These are phyloP conservation scores for Xylaria digitata DNA, from an alignment of 2,329 filamentous ascomycete genomes.

Conservation along the genomic window DNA sequence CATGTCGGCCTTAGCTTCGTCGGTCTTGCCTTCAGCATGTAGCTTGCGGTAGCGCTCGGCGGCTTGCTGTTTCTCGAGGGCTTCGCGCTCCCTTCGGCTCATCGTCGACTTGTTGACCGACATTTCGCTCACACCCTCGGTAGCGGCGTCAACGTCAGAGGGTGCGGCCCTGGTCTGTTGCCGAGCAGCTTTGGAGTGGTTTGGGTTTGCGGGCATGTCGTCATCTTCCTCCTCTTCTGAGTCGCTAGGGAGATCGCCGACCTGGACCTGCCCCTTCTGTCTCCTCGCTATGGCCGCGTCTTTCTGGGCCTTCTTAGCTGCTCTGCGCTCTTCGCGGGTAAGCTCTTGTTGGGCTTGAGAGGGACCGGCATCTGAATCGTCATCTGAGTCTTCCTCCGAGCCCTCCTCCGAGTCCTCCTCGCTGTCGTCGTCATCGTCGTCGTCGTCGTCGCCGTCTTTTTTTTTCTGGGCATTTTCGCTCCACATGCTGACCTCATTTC, in stretches of 20 bases:
- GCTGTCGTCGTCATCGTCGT: conserved; percentile 62
- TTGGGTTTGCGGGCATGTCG: conserved; percentile 87
- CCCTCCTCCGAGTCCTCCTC: conserved; percentile 60
- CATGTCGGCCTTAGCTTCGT: conserved; percentile 90
- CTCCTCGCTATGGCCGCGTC: conserved; percentile 85
- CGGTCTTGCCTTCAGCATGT: conserved; percentile 95
- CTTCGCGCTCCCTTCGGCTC: conserved; percentile 72
- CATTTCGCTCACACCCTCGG: conserved; percentile 68
- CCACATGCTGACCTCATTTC: conserved; percentile 91
- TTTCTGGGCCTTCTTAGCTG: conserved; percentile 89
- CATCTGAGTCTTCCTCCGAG: conserved; percentile 54
- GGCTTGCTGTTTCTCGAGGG: conserved; percentile 85
- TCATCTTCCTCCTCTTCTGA: conserved; percentile 55
- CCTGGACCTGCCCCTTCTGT: conserved; percentile 76
- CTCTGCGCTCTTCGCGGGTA: conserved; percentile 88
- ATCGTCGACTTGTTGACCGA: conserved; percentile 61
- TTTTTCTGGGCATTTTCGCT: conserved; percentile 66
- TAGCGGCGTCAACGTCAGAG: conserved; percentile 60
- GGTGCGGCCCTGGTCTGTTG: conserved; percentile 63
- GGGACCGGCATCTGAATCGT: conserved; percentile 61
- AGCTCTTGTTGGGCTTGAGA: conserved; percentile 62
- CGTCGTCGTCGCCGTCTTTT: conserved; percentile 63
- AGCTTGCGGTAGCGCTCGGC: conserved; percentile 92
- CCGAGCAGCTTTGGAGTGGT: conserved; percentile 82
- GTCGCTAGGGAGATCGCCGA: conserved; percentile 85